Base-by-base conservation (phyloP, 352 stramenopile species). In the Bremia lactucae region DNA sequence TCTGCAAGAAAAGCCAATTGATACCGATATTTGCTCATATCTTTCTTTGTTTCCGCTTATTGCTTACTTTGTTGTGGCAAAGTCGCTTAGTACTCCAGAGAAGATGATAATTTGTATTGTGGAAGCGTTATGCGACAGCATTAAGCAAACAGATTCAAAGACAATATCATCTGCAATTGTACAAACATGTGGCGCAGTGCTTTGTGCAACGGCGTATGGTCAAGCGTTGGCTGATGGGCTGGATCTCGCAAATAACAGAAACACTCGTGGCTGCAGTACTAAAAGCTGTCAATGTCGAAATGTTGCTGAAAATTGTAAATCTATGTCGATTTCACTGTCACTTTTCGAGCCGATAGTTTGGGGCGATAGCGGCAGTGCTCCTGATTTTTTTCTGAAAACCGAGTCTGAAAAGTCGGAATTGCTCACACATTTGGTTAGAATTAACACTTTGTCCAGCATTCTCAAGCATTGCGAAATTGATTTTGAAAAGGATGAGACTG, bases 381-480 rank as follows among this genome's bases (percentile, higher is more conserved):
- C 19, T 10, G 49, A 58, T n/a, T n/a, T n/a, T n/a, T n/a, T n/a
- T n/a, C n/a, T n/a, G n/a, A n/a, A n/a, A n/a, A n/a, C n/a, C n/a
- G n/a, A n/a, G n/a, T n/a, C n/a, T n/a, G n/a, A n/a, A n/a, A n/a
- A n/a, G n/a, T n/a, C n/a, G n/a, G n/a, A n/a, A n/a, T n/a, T n/a
- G 28, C 41, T 15, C 13, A 37, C 63, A 11, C 63, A 60, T 6
- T 21, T 53, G 2, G 26, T 46, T 25, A 52, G 40, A 36, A 55
- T 69, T 11, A 45, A 46, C 14, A 41, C 60, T 13, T 37, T 78
- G 11, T 54, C 58, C 16, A 72, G 51, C 22, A 36, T 74, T 1
- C 58, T 74, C 22, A 46, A 59, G 26, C 68, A 81, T 31, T 81
- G 66, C 47, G 36, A 61, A 18, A 35, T 76, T 23, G 51, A 68